Conservation (phyloP, 108 stramenopile species). For the Nitzschia inconspicua region DNA sequence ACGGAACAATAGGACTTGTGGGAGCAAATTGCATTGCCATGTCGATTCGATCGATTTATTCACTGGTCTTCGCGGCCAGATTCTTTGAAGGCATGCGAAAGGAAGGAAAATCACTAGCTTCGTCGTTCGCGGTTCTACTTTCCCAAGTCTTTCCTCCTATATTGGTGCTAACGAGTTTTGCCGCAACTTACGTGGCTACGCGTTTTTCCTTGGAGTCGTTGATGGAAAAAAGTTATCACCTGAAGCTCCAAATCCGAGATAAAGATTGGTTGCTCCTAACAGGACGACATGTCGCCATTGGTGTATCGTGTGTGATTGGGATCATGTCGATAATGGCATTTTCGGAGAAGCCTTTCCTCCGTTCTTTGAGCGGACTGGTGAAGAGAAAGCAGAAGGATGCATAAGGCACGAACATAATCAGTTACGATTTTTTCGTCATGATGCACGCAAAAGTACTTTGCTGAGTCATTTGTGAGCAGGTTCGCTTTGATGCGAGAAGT, state of each 20-base stretch:
- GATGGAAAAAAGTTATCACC: conserved; percentile 20
- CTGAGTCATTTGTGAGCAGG: too few relatives aligned
- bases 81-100: conserved; percentile 43
- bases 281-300: conserved; percentile 50
- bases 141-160: conserved; percentile 49
- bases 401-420: too few relatives aligned
- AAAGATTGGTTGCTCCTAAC: conserved; percentile 52
- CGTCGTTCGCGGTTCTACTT: conserved; percentile 20
- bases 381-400: too few relatives aligned
- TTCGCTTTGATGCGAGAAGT: too few relatives aligned
- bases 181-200: conserved; percentile 34
- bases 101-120: neutral
- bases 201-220: conserved; percentile 20
- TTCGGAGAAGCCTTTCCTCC: conserved; percentile 44
- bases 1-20: conserved; percentile 72
- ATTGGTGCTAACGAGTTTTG: conserved; percentile 45
- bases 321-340: conserved; percentile 19
- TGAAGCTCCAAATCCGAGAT: conserved; percentile 21
- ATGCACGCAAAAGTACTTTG: too few relatives aligned
- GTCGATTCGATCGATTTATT: conserved; percentile 63
- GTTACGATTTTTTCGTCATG: too few relatives aligned
- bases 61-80: conserved; percentile 54
- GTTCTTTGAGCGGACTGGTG: conserved; percentile 28
- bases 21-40: conserved; percentile 76
- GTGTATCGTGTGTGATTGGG: conserved; percentile 36